Evolutionary conservation across 331 rosid species (phyloP).

Genomic region (Rosa hybrid): DNA sequence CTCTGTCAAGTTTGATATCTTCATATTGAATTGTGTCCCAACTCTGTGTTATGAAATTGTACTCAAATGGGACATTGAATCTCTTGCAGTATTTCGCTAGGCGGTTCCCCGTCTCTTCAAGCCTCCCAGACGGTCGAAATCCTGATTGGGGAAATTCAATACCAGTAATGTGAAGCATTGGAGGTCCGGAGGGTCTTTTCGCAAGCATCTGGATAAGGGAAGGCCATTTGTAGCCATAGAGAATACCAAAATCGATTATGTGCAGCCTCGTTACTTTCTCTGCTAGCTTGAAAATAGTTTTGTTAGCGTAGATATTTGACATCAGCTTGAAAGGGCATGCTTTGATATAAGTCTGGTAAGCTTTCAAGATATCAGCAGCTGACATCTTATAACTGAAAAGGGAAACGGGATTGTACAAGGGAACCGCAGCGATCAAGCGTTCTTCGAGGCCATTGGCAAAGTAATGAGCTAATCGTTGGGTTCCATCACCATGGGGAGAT

Average conservation of each 20-base stretch:
- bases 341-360: slow-evolving; percentile 52
- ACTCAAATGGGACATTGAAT: slow-evolving; percentile 66
- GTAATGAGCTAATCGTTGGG: slow-evolving; percentile 75
- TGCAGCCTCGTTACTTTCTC: slow-evolving; percentile 54
- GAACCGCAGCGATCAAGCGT: slow-evolving; percentile 62
- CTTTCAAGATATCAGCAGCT: slow-evolving; percentile 68
- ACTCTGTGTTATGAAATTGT: slow-evolving; percentile 58
- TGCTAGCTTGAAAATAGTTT: slow-evolving; percentile 44
- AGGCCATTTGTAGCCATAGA: slow-evolving; percentile 91
- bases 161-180: slow-evolving; percentile 71
- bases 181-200: slow-evolving; percentile 56
- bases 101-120: slow-evolving; percentile 66
- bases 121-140: slow-evolving; percentile 70
- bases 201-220: slow-evolving; percentile 67
- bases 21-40: slow-evolving; percentile 70
- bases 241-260: slow-evolving; percentile 80
- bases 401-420: slow-evolving; percentile 34
- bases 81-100: slow-evolving; percentile 62
- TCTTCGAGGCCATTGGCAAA: slow-evolving; percentile 71
- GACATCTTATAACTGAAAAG: slow-evolving; percentile 32
- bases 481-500: slow-evolving; percentile 68
- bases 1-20: slow-evolving; percentile 61
- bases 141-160: slow-evolving; percentile 85
- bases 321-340: slow-evolving; percentile 69
- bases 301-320: slow-evolving; percentile 45